Evolutionary conservation across 805 yeast species (phyloP).

Genomic region (Hanseniaspora valbyensis): DNA sequence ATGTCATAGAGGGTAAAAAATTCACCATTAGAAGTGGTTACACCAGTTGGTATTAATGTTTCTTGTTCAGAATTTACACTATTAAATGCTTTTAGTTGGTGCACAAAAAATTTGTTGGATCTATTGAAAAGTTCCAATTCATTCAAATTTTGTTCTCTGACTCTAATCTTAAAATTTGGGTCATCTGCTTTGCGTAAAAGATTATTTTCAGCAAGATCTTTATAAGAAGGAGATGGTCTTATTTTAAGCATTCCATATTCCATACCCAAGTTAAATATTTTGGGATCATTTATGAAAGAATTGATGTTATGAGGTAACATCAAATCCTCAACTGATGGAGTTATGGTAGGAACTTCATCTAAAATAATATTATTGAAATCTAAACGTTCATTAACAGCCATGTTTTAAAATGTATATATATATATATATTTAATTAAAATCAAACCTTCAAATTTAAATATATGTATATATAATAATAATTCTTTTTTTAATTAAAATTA

Average conservation of each 20-base stretch:
- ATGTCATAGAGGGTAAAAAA: conserved; percentile 32
- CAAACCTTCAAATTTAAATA: too few species aligned
- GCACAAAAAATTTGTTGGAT: conserved; percentile 49
- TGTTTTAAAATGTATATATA: background rate
- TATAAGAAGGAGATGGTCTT: conserved; percentile 44
- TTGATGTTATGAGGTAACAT: conserved; percentile 44
- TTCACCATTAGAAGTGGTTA: background rate
- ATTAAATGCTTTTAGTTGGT: conserved; percentile 48
- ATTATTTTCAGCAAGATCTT: background rate
- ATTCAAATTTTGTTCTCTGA: conserved; percentile 55
- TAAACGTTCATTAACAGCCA: background rate
- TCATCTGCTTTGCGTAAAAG: conserved; percentile 32
- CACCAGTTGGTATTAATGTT: background rate
- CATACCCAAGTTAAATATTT: conserved; percentile 37
- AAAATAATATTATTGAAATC: conserved; percentile 8
- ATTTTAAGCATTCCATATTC: conserved; percentile 67
- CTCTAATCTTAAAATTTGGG: conserved; percentile 48
- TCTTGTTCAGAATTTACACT: conserved; percentile 29
- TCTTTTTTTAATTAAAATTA: too few species aligned
- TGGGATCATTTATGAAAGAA: conserved; percentile 42
- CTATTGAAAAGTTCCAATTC: conserved; percentile 55
- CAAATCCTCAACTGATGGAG: conserved; percentile 46
- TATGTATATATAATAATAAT: too few species aligned
- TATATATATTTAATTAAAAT: too few species aligned
- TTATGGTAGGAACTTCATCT: conserved; percentile 40